phyloP scores from a whole-genome alignment of 2,329 filamentous ascomycete genomes.

The Fusarium newnesense region DNA sequence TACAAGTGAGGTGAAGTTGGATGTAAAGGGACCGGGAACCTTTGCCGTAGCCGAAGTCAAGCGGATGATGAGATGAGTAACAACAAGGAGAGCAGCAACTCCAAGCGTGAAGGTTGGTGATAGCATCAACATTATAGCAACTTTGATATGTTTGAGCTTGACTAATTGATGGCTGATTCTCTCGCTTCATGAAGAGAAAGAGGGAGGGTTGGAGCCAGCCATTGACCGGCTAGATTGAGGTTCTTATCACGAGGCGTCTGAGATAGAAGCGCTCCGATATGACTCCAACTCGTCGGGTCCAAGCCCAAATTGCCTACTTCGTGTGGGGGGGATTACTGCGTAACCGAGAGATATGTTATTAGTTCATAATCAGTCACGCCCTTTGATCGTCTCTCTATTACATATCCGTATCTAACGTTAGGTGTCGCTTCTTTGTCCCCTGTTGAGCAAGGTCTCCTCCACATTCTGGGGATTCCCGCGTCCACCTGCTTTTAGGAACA shows the following conservation, averaged over 20 bases:
- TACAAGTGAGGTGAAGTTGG: constrained; percentile 61
- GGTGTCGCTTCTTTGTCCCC: constrained; percentile 20
- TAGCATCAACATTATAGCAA: constrained; percentile 41
- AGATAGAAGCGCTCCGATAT: constrained; percentile 17
- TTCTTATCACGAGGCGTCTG: constrained; percentile 34
- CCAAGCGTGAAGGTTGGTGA: constrained; percentile 44
- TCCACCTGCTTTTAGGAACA: not conserved
- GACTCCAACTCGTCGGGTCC: constrained; percentile 16
- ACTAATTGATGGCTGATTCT: not conserved
- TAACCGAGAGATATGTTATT: constrained; percentile 9
- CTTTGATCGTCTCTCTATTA: constrained; percentile 3
- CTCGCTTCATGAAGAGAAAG: not conserved
- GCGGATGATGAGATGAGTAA: constrained; percentile 42
- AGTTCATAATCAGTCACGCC: constrained; percentile 4
- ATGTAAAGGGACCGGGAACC: constrained; percentile 60
- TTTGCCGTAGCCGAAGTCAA: constrained; percentile 49
- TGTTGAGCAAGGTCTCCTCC: constrained; percentile 20
- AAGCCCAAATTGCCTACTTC: constrained; percentile 20
- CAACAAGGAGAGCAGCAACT: constrained; percentile 38
- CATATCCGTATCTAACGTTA: constrained; percentile 3
- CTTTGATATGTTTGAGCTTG: not conserved
- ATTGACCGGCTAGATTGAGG: constrained; percentile 1
- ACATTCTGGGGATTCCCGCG: constrained; percentile 11
- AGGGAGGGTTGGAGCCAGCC: not conserved
- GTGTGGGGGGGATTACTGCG: constrained; percentile 21